Base-by-base conservation (phyloP, 75 land plant species). In the Sequoiadendron giganteum region DNA sequence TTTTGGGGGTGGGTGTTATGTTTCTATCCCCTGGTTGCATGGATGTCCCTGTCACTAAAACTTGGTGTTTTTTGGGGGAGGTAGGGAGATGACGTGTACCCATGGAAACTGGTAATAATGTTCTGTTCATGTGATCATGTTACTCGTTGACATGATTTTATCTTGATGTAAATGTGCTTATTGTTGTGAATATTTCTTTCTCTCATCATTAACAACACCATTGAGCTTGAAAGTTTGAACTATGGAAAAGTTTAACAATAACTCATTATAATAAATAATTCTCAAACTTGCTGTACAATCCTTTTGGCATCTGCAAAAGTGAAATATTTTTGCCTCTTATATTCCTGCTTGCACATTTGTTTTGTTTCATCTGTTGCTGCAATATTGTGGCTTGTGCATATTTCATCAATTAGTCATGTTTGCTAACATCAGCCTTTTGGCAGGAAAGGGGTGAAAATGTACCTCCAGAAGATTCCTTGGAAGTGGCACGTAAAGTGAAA, bases 401-500 rank as follows among this genome's bases (percentile, higher is more conserved):
- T 34, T 61, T 38, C n/a, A 38, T 54, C n/a, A 39, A 70, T 38
- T 85, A 45, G 10, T 21, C 52, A 82, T 82, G 72, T 73, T 68
- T 87, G 48, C 84, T 82, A 45, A 82, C 30, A 82, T 47, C 32
- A 38, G 88, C 45, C 11, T 45, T 54, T 38, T 39, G 90, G 38
- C 89, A 98, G 99, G 99, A 98, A 92, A 95, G 99, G 77, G 97
- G 99, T 73, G 99, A 98, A 90, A 89, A 95, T 89, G 87, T 98
- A 72, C 99, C 99, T 47, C 96, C 99, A 9, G 99, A 98, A 83
- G 99, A 98, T 82, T 98, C 99, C 19, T 96, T 97, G 86, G 99
- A 98, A 75, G 97, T 98, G 32, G 99, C 99, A 70, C 91, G 99
- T 55, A 97, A 93, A 89, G 93, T 97, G 88, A 98, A 98, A 89